phyloP scores from a whole-genome alignment of 306 rosid species.

The Vigna hirtella region DNA sequence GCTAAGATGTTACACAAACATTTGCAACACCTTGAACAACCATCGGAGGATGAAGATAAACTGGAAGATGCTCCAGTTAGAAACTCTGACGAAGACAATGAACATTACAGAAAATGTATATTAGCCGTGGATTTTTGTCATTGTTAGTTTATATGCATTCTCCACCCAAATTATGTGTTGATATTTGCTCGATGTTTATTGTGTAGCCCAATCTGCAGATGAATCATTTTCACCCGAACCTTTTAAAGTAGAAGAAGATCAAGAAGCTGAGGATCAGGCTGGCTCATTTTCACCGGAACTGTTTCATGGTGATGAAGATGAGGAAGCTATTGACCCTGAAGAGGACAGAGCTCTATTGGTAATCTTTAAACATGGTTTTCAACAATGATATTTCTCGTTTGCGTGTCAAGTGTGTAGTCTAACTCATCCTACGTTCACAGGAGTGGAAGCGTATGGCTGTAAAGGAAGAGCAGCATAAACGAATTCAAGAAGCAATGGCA shows the following conservation, averaged over 20 bases:
- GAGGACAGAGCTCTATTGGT: not conserved
- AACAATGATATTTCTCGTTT: not conserved
- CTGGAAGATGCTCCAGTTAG: not conserved
- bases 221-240: constrained; percentile 4
- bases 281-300: not conserved
- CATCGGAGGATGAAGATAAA: constrained; percentile 5
- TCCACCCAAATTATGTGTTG: not conserved
- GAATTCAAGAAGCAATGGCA: constrained; percentile 10
- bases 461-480: not conserved
- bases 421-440: not conserved
- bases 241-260: not conserved
- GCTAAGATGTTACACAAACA: constrained; percentile 1
- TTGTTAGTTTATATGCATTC: not conserved
- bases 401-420: not conserved
- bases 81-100: not conserved
- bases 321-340: constrained; percentile 12
- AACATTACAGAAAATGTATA: not conserved
- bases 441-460: not conserved
- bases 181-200: not conserved
- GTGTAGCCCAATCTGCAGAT: constrained; percentile 2
- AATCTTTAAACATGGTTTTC: not conserved
- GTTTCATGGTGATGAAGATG: not conserved
- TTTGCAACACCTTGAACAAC: constrained; percentile 4
- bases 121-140: not conserved
- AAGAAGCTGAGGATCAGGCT: not conserved